phyloP scores from a whole-genome alignment of 306 rosid species.

The Quercus dentata region DNA sequence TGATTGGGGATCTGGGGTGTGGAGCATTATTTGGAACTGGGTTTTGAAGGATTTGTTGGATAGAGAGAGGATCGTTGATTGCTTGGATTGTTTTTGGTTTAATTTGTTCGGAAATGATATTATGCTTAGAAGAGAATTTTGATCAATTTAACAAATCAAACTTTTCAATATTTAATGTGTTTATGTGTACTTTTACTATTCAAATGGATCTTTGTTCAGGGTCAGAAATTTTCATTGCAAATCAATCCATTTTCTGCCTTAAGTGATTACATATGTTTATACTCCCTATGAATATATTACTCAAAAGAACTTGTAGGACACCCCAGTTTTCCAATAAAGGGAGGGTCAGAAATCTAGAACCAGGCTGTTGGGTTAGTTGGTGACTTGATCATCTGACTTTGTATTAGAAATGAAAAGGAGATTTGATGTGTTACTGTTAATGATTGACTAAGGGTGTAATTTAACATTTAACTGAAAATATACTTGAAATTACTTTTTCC shows the following conservation, averaged over 20 bases:
- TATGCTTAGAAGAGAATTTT: neutral
- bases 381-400: neutral
- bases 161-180: neutral
- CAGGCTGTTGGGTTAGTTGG: neutral
- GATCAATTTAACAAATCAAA: neutral
- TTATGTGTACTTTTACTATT: neutral
- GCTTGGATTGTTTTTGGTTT: neutral
- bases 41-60: neutral
- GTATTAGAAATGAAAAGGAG: too few species aligned
- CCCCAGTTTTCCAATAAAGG: neutral
- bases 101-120: neutral
- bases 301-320: too few species aligned
- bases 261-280: too few species aligned
- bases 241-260: too few species aligned
- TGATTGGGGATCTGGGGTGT: neutral
- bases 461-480: neutral
- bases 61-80: neutral
- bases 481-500: too few species aligned
- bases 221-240: too few species aligned
- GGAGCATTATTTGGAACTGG: neutral
- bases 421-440: neutral
- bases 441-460: neutral
- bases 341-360: neutral
- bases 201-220: too few species aligned
- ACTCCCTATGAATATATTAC: too few species aligned